phyloP scores from a whole-genome alignment of 768 basidiomycete genomes.

The Obba rivulosa region DNA sequence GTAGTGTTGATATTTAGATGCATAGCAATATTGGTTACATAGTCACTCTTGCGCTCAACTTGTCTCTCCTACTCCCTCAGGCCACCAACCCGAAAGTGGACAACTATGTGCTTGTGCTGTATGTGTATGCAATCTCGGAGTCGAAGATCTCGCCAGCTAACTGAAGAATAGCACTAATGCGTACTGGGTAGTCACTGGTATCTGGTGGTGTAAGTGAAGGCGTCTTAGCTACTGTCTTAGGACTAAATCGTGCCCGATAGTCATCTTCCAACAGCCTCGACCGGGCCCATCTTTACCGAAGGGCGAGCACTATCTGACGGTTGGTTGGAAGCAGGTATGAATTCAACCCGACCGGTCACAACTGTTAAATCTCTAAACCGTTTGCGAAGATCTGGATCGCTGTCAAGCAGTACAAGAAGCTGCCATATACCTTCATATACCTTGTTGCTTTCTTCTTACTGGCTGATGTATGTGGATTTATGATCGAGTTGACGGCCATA shows the following conservation, averaged over 20 bases:
- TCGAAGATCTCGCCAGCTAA: neutral
- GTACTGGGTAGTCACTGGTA: conserved; percentile 74
- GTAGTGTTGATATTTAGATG: conserved; percentile 35
- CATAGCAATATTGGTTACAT: conserved; percentile 79
- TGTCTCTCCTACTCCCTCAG: conserved; percentile 66
- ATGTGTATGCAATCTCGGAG: conserved; percentile 18
- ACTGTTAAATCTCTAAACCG: too few species aligned
- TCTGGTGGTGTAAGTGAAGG: conserved; percentile 73
- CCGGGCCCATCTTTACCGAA: conserved; percentile 76
- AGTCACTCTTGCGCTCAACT: conserved; percentile 55
- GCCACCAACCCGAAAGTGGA: conserved; percentile 54
- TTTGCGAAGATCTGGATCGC: conserved; percentile 66
- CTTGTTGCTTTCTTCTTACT: conserved; percentile 74
- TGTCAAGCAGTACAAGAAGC: conserved; percentile 65
- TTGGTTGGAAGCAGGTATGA: conserved; percentile 82
- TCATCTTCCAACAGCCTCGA: conserved; percentile 81
- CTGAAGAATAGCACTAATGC: conserved; percentile 48
- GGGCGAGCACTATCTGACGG: conserved; percentile 69
- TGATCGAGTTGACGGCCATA: neutral
- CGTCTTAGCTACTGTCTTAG: neutral
- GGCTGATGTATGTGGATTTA: conserved; percentile 50
- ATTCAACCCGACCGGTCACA: too few species aligned
- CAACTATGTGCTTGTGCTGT: conserved; percentile 73
- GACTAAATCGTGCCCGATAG: conserved; percentile 28
- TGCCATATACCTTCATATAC: conserved; percentile 81